phyloP scores from a whole-genome alignment of 2,329 filamentous ascomycete genomes.

The Pseudogymnoascus sp. region DNA sequence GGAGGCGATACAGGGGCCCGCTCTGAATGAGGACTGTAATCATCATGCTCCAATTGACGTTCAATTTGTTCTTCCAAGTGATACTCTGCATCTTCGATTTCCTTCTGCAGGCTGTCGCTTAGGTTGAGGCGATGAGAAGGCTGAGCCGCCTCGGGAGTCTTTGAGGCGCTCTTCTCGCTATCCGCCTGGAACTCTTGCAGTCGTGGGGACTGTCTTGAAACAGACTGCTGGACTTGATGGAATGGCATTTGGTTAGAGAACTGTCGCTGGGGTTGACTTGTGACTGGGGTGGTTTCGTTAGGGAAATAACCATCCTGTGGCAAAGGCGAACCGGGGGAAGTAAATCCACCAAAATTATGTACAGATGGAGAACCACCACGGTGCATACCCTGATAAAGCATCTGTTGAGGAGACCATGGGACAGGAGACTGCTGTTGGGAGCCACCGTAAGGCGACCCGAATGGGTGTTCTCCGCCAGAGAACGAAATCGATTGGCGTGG shows the following conservation, averaged over 20 bases:
- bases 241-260: constrained; percentile 44
- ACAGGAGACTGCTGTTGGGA: constrained; percentile 52
- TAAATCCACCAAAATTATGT: constrained; percentile 43
- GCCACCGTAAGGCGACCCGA: constrained; percentile 59
- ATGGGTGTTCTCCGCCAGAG: constrained; percentile 47
- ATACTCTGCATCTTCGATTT: constrained; percentile 79
- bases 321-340: constrained; percentile 58
- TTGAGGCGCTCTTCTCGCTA: constrained; percentile 48
- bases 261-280: constrained; percentile 40
- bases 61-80: constrained; percentile 73
- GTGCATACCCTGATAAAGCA: constrained; percentile 42
- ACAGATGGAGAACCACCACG: constrained; percentile 58
- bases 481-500: constrained; percentile 65
- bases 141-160: constrained; percentile 44
- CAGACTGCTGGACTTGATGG: constrained; percentile 29
- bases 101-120: constrained; percentile 69
- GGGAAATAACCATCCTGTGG: constrained; percentile 33
- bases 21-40: constrained; percentile 56
- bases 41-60: constrained; percentile 68
- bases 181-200: constrained; percentile 69
- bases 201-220: constrained; percentile 44
- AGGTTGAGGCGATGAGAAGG: constrained; percentile 60
- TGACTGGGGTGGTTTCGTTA: not conserved
- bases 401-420: constrained; percentile 49
- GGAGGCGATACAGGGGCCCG: constrained; percentile 17